Evolutionary conservation across 106 monocot genomes (phyloP), one percentile per base, ranked within the genome.

Genomic region (Dioscorea alata): DNA sequence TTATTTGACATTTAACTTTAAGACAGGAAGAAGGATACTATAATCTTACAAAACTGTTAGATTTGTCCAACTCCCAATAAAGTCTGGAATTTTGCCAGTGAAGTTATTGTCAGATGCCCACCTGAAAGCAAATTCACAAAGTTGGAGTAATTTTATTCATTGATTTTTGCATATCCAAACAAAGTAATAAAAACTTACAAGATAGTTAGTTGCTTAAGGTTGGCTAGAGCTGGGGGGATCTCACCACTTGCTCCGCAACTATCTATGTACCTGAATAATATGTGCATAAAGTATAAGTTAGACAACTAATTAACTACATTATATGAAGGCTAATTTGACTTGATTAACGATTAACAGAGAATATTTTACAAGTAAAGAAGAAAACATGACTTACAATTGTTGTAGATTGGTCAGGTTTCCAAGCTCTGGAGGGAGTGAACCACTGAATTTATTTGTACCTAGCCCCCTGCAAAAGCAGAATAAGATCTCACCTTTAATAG

Each of bases 41-140:
- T 0, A 61, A 70, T 63, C 90, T 85, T 82, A 94, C 94, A 94
- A 67, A 49, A 13, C 14, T 0, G 2, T 74, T n/a, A 94, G 64
- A 25, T 76, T 83, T 70, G 80, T 77, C 73, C 60, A 88, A 56
- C 32, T 73, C 19, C 82, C 88, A 71, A 90, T 42, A 69, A 73
- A 90, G 42, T 88, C 88, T 15, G 94, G 94, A 70, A 94, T 81
- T 76, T 50, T 86, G 13, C 94, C 94, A 10, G 81, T 73, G 67
- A 94, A 90, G 53, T 74, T 60, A 73, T 88, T 94, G 33, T 79
- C 83, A 0, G 88, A 90, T 32, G 74, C 83, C 79, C 74, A 75
- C 69, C 94, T 94, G 74, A 57, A 72, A 65, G 2, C 58, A 76
- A 15, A 66, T 20, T 25, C 0, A 48, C 48, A 49, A 66, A 48